Evolutionary conservation across 176 grass and related monocot species (phyloP).

Genomic region (Oryza coarctata): DNA sequence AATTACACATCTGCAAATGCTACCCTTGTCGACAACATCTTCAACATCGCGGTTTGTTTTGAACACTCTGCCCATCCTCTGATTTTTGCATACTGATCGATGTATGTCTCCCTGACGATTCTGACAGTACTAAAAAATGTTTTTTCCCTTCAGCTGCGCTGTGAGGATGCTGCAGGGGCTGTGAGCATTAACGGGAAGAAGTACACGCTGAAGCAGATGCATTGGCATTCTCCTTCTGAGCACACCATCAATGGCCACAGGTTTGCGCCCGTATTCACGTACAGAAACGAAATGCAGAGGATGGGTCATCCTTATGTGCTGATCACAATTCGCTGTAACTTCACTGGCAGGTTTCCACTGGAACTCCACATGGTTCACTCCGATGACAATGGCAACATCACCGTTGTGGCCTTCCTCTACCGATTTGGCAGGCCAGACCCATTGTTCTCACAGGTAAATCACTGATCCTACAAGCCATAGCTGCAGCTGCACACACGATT

Average conservation of each 20-base stretch:
- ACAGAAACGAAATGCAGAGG: background rate
- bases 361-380: constrained; percentile 91
- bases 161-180: constrained; percentile 28
- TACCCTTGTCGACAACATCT: constrained; percentile 71
- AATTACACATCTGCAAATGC: constrained; percentile 60
- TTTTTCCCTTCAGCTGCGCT: constrained; percentile 37
- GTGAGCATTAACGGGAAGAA: constrained; percentile 48
- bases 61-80: background rate
- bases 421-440: constrained; percentile 58
- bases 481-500: background rate
- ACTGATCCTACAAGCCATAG: background rate
- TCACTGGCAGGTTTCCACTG: constrained; percentile 40
- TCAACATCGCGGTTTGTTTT: constrained; percentile 64
- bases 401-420: constrained; percentile 66
- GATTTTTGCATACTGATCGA: too few species aligned
- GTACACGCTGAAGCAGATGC: constrained; percentile 63
- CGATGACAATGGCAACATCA: constrained; percentile 57
- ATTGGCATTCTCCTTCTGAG: constrained; percentile 89
- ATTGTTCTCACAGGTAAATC: constrained; percentile 58
- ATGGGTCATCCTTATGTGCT: background rate
- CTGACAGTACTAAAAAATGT: too few species aligned
- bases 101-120: too few species aligned
- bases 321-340: background rate
- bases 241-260: constrained; percentile 67
- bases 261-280: background rate